Base-by-base conservation (phyloP, 140 eudicot genomes). In the Oenanthe javanica region DNA sequence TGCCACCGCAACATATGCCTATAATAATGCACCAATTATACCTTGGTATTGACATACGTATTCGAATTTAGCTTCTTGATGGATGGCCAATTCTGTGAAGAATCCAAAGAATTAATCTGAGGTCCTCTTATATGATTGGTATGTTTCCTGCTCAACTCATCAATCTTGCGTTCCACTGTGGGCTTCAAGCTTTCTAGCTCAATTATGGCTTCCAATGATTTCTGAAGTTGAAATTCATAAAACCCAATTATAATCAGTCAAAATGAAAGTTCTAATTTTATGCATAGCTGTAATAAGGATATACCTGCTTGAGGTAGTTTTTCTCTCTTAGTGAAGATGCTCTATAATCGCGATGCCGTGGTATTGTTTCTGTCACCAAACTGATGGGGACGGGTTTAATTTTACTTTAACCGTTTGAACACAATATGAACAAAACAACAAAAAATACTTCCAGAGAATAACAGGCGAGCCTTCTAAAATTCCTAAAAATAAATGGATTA, bases 321-420 rank as follows among this genome's bases (percentile, higher is more conserved):
- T 85, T 90, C 71, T 89, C 87, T 78, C 76, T 81, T 79, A 86
- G 93, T 48, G 80, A 66, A 81, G 91, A 89, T 77, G 88, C 87
- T 80, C 84, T 86, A 88, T 84, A 95, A 78, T 95, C 99, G 51
- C 92, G 91, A 86, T 95, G 99, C 79, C 84, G 80, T 67, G 99
- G 99, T 81, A 95, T 95, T 76, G 99, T 95, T 88, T 95, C 99
- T 5, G 90, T 80, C 75, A 91, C 97, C 99, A 95, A 85, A 87
- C 99, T 95, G 77, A 77, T 87, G 51, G 61, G 79, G 77, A 82
- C 73, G 78, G 82, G 72, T 47, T 72, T 74, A 40, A 64, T 61
- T 81, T 83, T 61, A 54, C 74, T 83, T 42, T 64, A 36, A 73
- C 51, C 27, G 38, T 48, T 77, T 0, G 40, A 54, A 73, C 83